Conservation (phyloP, 306 rosid species). For the Echinosophora koreensis region DNA sequence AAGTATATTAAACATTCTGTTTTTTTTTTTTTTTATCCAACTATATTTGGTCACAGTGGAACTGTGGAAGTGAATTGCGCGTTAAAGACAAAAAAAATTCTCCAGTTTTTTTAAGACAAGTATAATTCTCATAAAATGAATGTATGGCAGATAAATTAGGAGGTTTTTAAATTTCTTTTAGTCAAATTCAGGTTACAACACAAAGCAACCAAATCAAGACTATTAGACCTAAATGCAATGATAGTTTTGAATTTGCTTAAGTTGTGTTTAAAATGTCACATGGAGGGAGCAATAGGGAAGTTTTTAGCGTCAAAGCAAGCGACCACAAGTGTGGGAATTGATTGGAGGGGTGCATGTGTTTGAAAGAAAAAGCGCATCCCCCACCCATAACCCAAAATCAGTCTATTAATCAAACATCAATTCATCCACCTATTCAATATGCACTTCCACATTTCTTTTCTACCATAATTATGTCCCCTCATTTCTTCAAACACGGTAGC, state of each 20-base stretch:
- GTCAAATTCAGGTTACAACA: neutral
- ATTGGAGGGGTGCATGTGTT: neutral
- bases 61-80: too few species aligned
- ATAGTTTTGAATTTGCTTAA: neutral
- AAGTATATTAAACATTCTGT: too few species aligned
- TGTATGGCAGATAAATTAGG: neutral
- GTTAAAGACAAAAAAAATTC: too few species aligned
- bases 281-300: constrained; percentile 1
- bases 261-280: neutral
- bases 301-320: constrained; percentile 40
- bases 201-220: neutral
- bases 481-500: too few species aligned
- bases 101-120: too few species aligned
- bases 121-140: too few species aligned
- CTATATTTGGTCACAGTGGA: too few species aligned
- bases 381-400: constrained; percentile 50
- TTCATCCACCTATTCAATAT: neutral
- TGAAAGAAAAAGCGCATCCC: constrained; percentile 35
- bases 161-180: neutral
- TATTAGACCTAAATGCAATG: neutral
- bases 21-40: too few species aligned
- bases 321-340: constrained; percentile 5
- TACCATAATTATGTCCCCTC: too few species aligned
- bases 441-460: too few species aligned
- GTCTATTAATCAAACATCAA: neutral